phyloP scores from a whole-genome alignment of 371 early-diverging fungal genomes.

The Rhizopus stolonifer region DNA sequence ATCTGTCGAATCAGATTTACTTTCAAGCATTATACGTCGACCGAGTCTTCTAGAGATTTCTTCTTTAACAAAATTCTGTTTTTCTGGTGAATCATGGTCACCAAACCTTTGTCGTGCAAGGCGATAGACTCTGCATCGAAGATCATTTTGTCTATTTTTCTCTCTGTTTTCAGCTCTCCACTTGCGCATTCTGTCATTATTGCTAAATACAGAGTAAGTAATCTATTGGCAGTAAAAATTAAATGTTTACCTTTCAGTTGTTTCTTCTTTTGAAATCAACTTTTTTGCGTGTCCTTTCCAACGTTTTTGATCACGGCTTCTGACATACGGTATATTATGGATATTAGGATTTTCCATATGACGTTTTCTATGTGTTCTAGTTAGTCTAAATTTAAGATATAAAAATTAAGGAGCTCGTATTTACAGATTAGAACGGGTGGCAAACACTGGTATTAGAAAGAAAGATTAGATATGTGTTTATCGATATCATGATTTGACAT shows the following conservation, averaged over 20 bases:
- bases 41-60: conserved; percentile 57
- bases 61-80: conserved; percentile 61
- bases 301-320: conserved; percentile 55
- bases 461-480: conserved; percentile 4
- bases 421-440: conserved; percentile 51
- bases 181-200: conserved; percentile 55
- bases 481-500: conserved; percentile 2
- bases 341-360: conserved; percentile 41
- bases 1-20: conserved; percentile 16
- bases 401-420: conserved; percentile 6
- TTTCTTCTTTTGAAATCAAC: conserved; percentile 51
- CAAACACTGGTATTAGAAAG: conserved; percentile 34
- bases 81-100: conserved; percentile 53
- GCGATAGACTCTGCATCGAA: conserved; percentile 71
- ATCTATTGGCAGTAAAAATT: too few relatives aligned
- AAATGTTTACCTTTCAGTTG: conserved; percentile 52
- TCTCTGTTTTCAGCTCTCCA: conserved; percentile 67
- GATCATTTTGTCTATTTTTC: conserved; percentile 66
- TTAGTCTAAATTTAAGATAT: not conserved
- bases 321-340: conserved; percentile 52
- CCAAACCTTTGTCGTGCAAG: conserved; percentile 67
- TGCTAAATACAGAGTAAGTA: conserved; percentile 10
- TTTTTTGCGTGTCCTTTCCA: conserved; percentile 62
- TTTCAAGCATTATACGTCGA: conserved; percentile 29
- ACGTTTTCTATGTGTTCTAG: conserved; percentile 25